Base-by-base conservation (phyloP, 768 basidiomycete species). In the Termitomyces sp. region DNA sequence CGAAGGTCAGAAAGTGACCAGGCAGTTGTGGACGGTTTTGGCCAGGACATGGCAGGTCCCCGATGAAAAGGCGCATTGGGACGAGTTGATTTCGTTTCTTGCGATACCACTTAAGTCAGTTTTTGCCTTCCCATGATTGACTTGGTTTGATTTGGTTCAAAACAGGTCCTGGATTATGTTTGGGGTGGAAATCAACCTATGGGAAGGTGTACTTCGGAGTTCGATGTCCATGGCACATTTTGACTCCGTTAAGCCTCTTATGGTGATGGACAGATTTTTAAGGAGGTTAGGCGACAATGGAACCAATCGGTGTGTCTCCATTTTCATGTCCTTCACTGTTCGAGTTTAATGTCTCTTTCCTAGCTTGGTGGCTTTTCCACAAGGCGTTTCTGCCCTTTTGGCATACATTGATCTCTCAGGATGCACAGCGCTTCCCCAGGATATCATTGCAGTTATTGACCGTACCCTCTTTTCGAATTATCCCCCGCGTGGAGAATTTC, bases 1-100 rank as follows among this genome's bases (percentile, higher is more conserved):
- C n/a, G 70, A 71, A 49, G 74, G 65, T 18, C 61, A 64, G 50
- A 72, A 77, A 43, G 67, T 75, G 38, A 74, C 72, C 32, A 77
- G 79, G 35, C 72, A 77, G 50, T 67, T 85, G 23, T 87, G 86
- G 86, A 66, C 58, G 4, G 64, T 79, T 43, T 58, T 82, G 23
- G 81, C 79, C 4, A 69, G 66, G 54, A 70, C 67, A 2, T 70
- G 72, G 64, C 58, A 68, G 36, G 66, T 66, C 20, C 60, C 63
- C 6, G 67, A 69, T 10, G 64, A 50, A 18, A 61, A 64, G 14
- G 64, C 68, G 18, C 62, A 64, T 47, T 82, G 79, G 81, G 67
- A 71, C 55, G 76, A 77, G 50, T 58, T 82, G 0, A 64, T 79
- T 1, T 69, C 72, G 23, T 75, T 86, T 57, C 73, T 87, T 20